Evolutionary conservation across 176 grass and related monocot genomes (phyloP).

Genomic region (Tillandsia fasciculata): DNA sequence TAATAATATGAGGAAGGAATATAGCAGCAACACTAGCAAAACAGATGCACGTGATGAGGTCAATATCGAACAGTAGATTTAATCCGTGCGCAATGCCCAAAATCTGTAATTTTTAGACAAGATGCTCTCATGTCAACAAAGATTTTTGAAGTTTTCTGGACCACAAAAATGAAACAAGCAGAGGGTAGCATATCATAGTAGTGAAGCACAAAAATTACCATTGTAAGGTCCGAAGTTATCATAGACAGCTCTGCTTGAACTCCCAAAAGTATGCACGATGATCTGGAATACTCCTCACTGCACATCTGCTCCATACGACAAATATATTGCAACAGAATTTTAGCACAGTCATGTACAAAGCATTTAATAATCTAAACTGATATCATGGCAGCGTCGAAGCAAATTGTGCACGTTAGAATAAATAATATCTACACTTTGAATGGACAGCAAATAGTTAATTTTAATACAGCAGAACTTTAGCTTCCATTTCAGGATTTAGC

Average conservation of each 20-base stretch:
- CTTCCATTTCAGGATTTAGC: no score
- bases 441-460: no score
- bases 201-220: constrained; percentile 40
- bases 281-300: constrained; percentile 62
- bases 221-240: constrained; percentile 71
- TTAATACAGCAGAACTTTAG: no score
- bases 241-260: constrained; percentile 75
- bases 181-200: constrained; percentile 5
- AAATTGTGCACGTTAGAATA: no score
- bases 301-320: constrained; percentile 47
- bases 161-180: neutral
- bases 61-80: constrained; percentile 63
- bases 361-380: neutral
- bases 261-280: constrained; percentile 65
- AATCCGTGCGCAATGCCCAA: constrained; percentile 88
- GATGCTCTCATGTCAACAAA: neutral
- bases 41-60: constrained; percentile 64
- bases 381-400: no score
- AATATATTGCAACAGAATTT: neutral
- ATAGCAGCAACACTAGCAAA: constrained; percentile 53
- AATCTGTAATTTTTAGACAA: constrained; percentile 64
- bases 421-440: no score
- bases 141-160: neutral
- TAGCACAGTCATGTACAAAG: neutral
- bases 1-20: constrained; percentile 56